Conservation (phyloP, 1,139 yeast species). For the Zhuliangozyma parablackwelliae region DNA sequence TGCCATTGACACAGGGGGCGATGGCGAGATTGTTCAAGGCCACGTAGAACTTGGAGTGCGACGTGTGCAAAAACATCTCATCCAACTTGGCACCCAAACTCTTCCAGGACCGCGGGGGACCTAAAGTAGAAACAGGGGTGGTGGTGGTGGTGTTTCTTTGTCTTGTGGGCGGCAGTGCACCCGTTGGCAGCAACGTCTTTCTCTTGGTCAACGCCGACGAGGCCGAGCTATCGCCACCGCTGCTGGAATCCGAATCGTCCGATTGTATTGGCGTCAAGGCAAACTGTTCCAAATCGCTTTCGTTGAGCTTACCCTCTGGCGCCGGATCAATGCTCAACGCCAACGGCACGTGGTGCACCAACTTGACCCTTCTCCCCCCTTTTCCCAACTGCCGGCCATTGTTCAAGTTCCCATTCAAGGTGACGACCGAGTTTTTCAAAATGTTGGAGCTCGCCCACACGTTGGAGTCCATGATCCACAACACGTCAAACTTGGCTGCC, state of each 20-base stretch:
- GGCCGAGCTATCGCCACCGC: neutral
- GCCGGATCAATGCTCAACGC: conserved; percentile 40
- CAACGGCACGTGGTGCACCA: conserved; percentile 79
- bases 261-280: conserved; percentile 16
- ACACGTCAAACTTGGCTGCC: conserved; percentile 62
- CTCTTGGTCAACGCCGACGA: conserved; percentile 7
- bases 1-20: conserved; percentile 94
- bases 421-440: conserved; percentile 58
- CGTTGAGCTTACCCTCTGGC: conserved; percentile 5
- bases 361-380: conserved; percentile 43
- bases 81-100: conserved; percentile 68
- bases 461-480: conserved; percentile 89
- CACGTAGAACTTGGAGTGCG: conserved; percentile 82
- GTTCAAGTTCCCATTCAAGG: conserved; percentile 45
- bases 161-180: no score
- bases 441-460: conserved; percentile 74
- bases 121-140: conserved; percentile 1
- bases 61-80: conserved; percentile 79
- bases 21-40: conserved; percentile 70
- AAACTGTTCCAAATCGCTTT: conserved; percentile 14
- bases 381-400: conserved; percentile 34
- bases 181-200: conserved; percentile 1
- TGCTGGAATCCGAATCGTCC: conserved; percentile 4
- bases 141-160: conserved; percentile 1
- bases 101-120: conserved; percentile 15